A percentile compares a stretch with the other conserved stretches of the same genome.
Evolutionary conservation across 768 basidiomycete species (phyloP).

Genomic region (Exidia glandulosa): DNA sequence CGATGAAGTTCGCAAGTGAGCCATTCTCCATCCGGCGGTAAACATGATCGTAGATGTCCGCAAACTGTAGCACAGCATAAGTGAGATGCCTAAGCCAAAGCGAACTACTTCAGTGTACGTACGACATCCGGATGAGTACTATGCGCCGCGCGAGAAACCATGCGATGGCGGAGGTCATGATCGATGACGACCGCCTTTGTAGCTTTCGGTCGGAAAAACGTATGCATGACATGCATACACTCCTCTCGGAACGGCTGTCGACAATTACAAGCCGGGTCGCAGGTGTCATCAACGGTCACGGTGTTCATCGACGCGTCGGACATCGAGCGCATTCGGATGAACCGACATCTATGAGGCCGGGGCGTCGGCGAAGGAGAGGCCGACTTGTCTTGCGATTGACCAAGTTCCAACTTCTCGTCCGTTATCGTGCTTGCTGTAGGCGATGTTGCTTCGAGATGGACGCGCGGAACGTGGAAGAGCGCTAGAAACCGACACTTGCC

Average conservation of each 20-base stretch:
- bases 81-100: background rate
- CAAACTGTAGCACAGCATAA: slow-evolving; percentile 15
- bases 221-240: slow-evolving; percentile 14
- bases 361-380: no score
- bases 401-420: no score
- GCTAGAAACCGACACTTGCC: background rate
- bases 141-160: slow-evolving; percentile 17
- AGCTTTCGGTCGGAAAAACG: slow-evolving; percentile 13
- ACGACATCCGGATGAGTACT: slow-evolving; percentile 29
- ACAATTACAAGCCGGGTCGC: background rate
- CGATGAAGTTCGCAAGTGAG: slow-evolving; percentile 24
- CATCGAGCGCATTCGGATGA: background rate
- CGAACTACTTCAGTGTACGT: slow-evolving; percentile 1
- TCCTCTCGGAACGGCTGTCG: slow-evolving; percentile 16
- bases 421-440: no score
- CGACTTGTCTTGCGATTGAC: no score
- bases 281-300: background rate
- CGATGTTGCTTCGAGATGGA: no score
- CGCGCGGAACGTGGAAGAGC: no score
- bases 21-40: slow-evolving; percentile 20
- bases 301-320: background rate
- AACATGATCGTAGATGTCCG: slow-evolving; percentile 23
- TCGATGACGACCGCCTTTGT: slow-evolving; percentile 14
- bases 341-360: no score
- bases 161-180: slow-evolving; percentile 15